These are phyloP conservation scores for Plasmodium fragile DNA, from an alignment of 169 alveolate genomes.

Conservation along the genomic window DNA sequence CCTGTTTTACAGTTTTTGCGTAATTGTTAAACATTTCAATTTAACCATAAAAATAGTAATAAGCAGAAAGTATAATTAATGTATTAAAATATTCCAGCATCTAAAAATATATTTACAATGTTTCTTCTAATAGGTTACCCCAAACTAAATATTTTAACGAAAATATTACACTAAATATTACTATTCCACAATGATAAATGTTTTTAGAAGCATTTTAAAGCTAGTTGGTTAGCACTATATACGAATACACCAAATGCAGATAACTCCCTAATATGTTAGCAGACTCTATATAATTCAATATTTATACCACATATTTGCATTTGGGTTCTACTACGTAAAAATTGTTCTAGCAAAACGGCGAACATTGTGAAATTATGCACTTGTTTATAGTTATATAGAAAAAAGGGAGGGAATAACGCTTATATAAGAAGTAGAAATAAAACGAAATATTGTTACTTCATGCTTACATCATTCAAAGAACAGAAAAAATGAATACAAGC, in stretches of 20 bases:
- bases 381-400: not conserved
- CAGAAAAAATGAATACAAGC: not conserved
- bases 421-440: not conserved
- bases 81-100: not conserved
- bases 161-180: not conserved
- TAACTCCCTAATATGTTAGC: not conserved
- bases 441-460: not conserved
- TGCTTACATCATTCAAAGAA: not conserved
- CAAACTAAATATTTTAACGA: not conserved
- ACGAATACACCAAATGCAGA: not conserved
- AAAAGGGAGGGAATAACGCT: not conserved
- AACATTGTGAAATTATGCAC: not conserved
- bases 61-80: not conserved
- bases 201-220: not conserved
- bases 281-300: not conserved
- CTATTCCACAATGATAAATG: not conserved
- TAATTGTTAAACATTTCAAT: not conserved
- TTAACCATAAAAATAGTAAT: not conserved
- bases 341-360: not conserved
- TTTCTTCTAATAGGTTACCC: not conserved
- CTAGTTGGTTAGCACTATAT: not conserved
- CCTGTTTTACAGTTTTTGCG: not conserved
- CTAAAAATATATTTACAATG: not conserved
- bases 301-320: not conserved
- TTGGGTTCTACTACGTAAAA: not conserved